Conservation (phyloP, 2,329 filamentous ascomycete species). For the Diplodia seriata region DNA sequence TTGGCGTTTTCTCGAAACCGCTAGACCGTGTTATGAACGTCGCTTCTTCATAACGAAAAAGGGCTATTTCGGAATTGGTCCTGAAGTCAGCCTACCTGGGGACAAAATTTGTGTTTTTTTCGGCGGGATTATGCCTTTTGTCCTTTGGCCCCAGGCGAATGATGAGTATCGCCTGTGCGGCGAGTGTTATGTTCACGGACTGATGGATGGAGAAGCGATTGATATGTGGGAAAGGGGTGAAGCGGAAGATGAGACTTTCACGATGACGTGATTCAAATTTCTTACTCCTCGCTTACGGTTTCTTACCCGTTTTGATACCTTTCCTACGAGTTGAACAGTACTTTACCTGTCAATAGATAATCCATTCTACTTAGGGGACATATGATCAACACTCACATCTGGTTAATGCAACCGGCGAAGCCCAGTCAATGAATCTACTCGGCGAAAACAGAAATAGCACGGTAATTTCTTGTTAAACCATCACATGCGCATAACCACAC, state of each 20-base stretch:
- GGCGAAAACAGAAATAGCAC: no score
- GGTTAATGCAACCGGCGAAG: no score
- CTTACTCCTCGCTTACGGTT: background rate
- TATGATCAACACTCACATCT: no score
- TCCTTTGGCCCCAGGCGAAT: background rate
- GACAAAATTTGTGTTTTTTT: background rate
- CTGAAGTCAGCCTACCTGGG: background rate
- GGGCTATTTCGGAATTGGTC: background rate
- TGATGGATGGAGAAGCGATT: background rate
- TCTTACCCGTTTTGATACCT: background rate
- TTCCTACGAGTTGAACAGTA: background rate
- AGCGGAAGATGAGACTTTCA: background rate
- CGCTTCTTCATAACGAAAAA: background rate
- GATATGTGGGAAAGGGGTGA: background rate
- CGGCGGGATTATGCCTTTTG: background rate
- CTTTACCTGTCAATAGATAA: no score
- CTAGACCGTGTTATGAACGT: no score
- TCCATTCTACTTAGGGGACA: fast-evolving
- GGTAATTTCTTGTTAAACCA: no score
- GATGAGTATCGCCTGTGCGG: background rate
- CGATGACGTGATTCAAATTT: background rate
- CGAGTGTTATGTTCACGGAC: background rate
- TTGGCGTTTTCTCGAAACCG: background rate
- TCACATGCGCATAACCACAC: no score
- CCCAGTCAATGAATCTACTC: no score